Evolutionary conservation across 23 red algal species (phyloP).

Genomic region (Chondrus crispus): DNA sequence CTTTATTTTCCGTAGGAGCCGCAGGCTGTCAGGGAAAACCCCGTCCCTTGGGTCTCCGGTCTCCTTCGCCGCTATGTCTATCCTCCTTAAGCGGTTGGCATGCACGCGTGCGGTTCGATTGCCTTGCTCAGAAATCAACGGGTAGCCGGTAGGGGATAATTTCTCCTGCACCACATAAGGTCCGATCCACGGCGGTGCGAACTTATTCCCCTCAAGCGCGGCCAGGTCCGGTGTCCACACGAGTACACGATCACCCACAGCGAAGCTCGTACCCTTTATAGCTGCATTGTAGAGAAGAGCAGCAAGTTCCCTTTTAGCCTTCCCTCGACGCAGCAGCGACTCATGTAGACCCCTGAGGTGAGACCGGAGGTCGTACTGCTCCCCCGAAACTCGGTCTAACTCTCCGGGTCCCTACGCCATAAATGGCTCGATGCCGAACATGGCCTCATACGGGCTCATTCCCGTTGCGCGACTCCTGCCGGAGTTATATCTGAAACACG

Average conservation of each 20-base stretch:
- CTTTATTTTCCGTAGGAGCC: neutral
- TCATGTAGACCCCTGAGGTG: no score
- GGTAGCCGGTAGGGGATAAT: neutral
- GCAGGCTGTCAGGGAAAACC: constrained; percentile 5
- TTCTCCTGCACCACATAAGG: neutral
- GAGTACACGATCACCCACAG: neutral
- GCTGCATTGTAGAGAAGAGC: neutral
- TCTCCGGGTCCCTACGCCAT: no score
- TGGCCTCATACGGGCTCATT: no score
- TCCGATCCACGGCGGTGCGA: neutral
- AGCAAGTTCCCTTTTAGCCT: no score
- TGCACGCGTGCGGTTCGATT: neutral
- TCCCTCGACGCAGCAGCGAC: no score
- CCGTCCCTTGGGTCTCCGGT: neutral
- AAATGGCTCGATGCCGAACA: no score
- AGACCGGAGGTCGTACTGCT: no score
- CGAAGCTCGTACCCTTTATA: neutral
- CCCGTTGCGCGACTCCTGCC: no score
- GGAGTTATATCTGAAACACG: no score
- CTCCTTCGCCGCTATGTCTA: neutral
- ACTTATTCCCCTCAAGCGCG: neutral
- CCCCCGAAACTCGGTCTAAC: no score
- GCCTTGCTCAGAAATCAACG: neutral
- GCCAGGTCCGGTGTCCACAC: neutral
- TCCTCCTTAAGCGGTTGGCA: neutral